These are phyloP conservation scores for Neurospora pannonica DNA, from an alignment of 495 filamentous ascomycete species.

Conservation along the genomic window DNA sequence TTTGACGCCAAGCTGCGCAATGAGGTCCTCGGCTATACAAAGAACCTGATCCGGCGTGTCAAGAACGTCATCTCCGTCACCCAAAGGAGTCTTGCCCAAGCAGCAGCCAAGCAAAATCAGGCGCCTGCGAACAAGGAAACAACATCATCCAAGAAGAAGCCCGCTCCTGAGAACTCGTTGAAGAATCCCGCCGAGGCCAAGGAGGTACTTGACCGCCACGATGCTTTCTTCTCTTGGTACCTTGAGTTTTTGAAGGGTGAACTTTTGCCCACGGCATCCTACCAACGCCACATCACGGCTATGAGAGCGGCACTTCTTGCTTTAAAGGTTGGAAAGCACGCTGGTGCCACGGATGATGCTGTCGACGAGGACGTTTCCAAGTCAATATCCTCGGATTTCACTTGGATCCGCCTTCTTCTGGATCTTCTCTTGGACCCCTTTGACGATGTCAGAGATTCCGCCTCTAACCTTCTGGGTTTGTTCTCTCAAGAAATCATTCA, in stretches of 20 bases:
- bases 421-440: constrained; percentile 83
- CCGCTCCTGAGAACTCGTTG: constrained; percentile 13
- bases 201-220: constrained; percentile 32
- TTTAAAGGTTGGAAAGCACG: constrained; percentile 40
- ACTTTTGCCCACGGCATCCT: constrained; percentile 65
- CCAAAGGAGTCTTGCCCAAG: constrained; percentile 19
- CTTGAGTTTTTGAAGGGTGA: constrained; percentile 59
- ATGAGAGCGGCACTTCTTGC: constrained; percentile 56
- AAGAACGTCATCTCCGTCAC: constrained; percentile 39
- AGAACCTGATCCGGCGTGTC: constrained; percentile 58
- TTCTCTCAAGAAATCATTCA: constrained; percentile 19
- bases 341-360: constrained; percentile 15
- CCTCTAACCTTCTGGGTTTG: constrained; percentile 48
- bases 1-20: constrained; percentile 76
- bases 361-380: constrained; percentile 16
- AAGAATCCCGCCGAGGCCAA: constrained; percentile 14
- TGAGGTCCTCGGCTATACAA: constrained; percentile 59
- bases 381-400: constrained; percentile 15
- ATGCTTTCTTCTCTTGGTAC: constrained; percentile 60
- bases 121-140: not conserved
- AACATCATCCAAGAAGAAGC: constrained; percentile 13
- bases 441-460: constrained; percentile 72
- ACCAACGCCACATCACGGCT: constrained; percentile 77
- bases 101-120: not conserved
- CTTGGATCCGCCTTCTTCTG: constrained; percentile 55